A percentile compares a stretch with the other conserved stretches of the same genome.
Evolutionary conservation across 2,329 filamentous ascomycete species (phyloP).

Genomic region (Colletotrichum viniferum): DNA sequence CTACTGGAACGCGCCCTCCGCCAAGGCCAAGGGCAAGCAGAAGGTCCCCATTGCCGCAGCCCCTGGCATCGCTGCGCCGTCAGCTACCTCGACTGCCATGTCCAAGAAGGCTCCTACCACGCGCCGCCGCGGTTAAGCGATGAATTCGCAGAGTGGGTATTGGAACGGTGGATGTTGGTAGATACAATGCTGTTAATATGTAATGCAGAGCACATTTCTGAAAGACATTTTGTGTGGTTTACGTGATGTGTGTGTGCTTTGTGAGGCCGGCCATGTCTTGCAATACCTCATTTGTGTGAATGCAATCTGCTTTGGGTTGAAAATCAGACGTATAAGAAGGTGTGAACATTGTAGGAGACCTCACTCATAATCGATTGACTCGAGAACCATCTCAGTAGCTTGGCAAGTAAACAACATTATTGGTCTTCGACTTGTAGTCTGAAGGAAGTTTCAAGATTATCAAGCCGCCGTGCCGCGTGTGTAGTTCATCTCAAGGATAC

Average conservation of each 20-base stretch:
- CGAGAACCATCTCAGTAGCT: neutral
- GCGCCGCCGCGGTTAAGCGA: slow-evolving; percentile 43
- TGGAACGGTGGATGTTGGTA: neutral
- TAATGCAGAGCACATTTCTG: neutral
- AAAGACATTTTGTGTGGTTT: neutral
- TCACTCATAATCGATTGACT: neutral
- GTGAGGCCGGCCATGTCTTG: rapidly evolving
- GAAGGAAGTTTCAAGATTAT: neutral
- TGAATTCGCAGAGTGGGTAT: neutral
- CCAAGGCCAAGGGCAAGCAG: slow-evolving; percentile 48
- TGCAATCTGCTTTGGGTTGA: neutral
- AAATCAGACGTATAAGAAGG: rapidly evolving
- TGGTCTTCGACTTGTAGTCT: neutral
- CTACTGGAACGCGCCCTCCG: slow-evolving; percentile 83
- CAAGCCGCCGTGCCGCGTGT: neutral
- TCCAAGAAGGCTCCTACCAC: slow-evolving; percentile 46
- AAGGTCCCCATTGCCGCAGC: slow-evolving; percentile 31
- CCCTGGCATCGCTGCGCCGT: neutral
- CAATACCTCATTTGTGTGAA: neutral
- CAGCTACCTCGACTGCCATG: slow-evolving; percentile 28
- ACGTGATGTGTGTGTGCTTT: neutral
- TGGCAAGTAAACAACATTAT: neutral
- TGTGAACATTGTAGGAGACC: neutral
- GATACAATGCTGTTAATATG: slow-evolving; percentile 5
- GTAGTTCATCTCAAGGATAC: neutral